Evolutionary conservation across 129 eudicot species (phyloP), one percentile per base, ranked within the genome.

Genomic region (Helianthus tuberosus): DNA sequence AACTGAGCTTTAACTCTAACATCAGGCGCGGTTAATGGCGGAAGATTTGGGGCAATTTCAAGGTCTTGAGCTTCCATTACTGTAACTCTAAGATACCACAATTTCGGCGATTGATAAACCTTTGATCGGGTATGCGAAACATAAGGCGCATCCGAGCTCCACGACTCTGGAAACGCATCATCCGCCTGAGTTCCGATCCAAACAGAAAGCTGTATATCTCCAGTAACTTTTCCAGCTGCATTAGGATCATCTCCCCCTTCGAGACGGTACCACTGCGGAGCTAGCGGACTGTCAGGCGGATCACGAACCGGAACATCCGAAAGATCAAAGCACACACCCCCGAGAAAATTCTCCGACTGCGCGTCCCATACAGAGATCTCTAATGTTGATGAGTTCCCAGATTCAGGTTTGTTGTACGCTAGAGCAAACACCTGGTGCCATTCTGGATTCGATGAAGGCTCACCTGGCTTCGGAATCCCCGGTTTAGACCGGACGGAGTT

Each of bases 121-220:
- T 94, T 94, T 0, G 99, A 83, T 51, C 99, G 86, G 44, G 99
- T 88, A 78, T 84, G 88, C 1, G 84, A 71, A 71, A 88, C 96
- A 54, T 79, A 79, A 11, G 94, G 99, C 10, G 96, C 91, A 57
- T 94, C 99, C 3, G 97, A 77, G 84, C 96, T 81, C 84, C 89
- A 83, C 20, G 99, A 89, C 69, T 94, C 99, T 0, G 97, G 99
- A 32, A 94, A 94, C 1, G 99, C 93, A 58, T 94, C 99, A 57
- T 94, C 99, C 6, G 97, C 96, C 64, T 94, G 99, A 36, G 99
- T 94, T 4, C 99, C 99, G 11, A 94, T 88, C 99, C 99, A 94
- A 52, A 94, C 97, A 0, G 99, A 84, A 25, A 94, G 81, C 59
- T 94, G 99, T 52, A 94, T 75, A 46, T 94, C 99, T 0, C 99